Evolutionary conservation across 306 rosid species (phyloP).

Genomic region (Lathyrus sativus): DNA sequence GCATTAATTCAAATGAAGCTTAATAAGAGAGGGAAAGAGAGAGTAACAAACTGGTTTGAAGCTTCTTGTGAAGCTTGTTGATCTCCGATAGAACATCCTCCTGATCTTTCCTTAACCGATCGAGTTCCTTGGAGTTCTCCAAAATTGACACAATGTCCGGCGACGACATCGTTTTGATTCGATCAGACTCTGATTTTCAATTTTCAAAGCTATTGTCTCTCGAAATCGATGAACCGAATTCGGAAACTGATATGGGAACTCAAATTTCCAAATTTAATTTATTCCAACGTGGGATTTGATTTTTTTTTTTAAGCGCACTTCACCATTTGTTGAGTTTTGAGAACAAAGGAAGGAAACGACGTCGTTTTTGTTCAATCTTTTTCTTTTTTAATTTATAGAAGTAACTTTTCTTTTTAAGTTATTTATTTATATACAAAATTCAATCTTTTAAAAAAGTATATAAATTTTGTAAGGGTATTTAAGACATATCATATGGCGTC

Average conservation of each 20-base stretch:
- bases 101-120: constrained; percentile 81
- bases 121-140: constrained; percentile 82
- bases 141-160: constrained; percentile 70
- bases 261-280: background rate
- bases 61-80: constrained; percentile 94
- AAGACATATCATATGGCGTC: too few species aligned
- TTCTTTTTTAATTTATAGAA: too few species aligned
- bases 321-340: too few species aligned
- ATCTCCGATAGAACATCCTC: constrained; percentile 75
- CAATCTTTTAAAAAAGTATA: too few species aligned
- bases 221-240: background rate
- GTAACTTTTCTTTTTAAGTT: too few species aligned
- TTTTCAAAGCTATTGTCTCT: constrained; percentile 9
- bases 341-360: too few species aligned
- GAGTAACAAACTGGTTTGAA: constrained; percentile 58
- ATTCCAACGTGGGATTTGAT: background rate
- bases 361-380: too few species aligned
- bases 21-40: background rate
- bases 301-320: too few species aligned
- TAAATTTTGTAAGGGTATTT: too few species aligned
- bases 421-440: too few species aligned
- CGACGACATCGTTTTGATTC: constrained; percentile 62
- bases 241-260: background rate
- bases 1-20: background rate
- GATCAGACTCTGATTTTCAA: background rate